These are phyloP conservation scores for Trifolium repens DNA, from an alignment of 306 rosid genomes.

Conservation along the genomic window DNA sequence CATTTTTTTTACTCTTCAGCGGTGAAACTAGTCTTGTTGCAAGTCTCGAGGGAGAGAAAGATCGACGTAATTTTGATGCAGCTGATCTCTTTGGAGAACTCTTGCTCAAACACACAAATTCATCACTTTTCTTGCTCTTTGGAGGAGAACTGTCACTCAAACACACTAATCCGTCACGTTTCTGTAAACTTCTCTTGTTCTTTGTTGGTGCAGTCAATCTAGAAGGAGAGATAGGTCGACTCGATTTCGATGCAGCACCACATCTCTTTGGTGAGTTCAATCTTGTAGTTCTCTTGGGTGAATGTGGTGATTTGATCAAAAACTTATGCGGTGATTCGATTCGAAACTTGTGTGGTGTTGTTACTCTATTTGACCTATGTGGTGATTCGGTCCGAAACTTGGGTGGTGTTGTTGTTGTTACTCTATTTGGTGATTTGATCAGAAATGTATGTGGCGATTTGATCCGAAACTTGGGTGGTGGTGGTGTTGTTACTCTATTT, in stretches of 20 bases:
- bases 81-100: conserved; percentile 70
- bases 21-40: conserved; percentile 81
- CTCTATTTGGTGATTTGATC: conserved; percentile 66
- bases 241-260: conserved; percentile 3
- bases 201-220: conserved; percentile 76
- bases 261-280: conserved; percentile 29
- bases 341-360: conserved; percentile 33
- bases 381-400: conserved; percentile 43
- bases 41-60: conserved; percentile 90
- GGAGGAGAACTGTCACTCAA: conserved; percentile 66
- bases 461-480: conserved; percentile 18
- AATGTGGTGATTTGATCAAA: conserved; percentile 59
- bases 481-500: conserved; percentile 49
- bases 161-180: conserved; percentile 44
- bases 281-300: conserved; percentile 27
- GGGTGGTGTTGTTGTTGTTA: conserved; percentile 38
- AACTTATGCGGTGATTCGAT: conserved; percentile 68
- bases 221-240: conserved; percentile 75
- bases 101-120: conserved; percentile 38
- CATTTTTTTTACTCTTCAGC: conserved; percentile 62
- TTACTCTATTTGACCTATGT: conserved; percentile 68
- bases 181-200: conserved; percentile 48
- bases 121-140: conserved; percentile 58
- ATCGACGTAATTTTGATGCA: conserved; percentile 67
- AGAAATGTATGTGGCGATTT: conserved; percentile 73